Base-by-base conservation (phyloP, 2,329 filamentous ascomycete species). In the Lachnellula cervina region DNA sequence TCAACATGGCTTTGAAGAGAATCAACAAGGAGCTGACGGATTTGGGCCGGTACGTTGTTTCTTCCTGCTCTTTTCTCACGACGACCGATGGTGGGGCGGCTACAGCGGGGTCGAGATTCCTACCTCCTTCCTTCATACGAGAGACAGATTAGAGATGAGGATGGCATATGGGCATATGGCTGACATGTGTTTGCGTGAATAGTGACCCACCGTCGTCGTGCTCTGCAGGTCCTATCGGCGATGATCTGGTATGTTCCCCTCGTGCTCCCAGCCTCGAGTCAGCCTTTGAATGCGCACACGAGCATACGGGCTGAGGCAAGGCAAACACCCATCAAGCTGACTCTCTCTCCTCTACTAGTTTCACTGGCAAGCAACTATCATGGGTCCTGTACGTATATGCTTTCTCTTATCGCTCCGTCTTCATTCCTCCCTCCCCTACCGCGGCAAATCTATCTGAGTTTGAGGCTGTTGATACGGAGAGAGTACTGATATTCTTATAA, bases 311-410 rank as follows among this genome's bases (percentile, higher is more conserved):
- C 58, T 13, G 46, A 49, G 53, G 42, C 46, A 40, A 16, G 28
- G 38, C 23, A 46, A 54, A 9, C 25, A 9, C 2, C 25, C 25
- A 37, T 44, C 47, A 40, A 52, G 55, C 73, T 77, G 62, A 77
- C 66, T 52, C 51, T 32, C 37, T 58, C 25, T 49, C 47, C 45
- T 56, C 58, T 40, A 54, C 59, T 66, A 99, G 93, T 99, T 99
- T 74, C 94, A 97, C 86, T 99, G 94, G 94, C 94, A 99, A 87
- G 94, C 94, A 70, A 99, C 94, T 52, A 99, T 99, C 74, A 99
- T 99, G 94, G 94, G 94, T 77, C 94, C 94, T 74, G 90, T 96
- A 86, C 85, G 90, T 85, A 56, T 59, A 54, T 67, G 3, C 19
- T 57, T 59, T 70, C 65, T 64, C 62, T 60, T 56, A 43, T 52